Percentiles rank a stretch among this genome's conserved stretches.
Evolutionary conservation across 345 rosid genomes (phyloP).

Genomic region (Ailanthus altissimus): DNA sequence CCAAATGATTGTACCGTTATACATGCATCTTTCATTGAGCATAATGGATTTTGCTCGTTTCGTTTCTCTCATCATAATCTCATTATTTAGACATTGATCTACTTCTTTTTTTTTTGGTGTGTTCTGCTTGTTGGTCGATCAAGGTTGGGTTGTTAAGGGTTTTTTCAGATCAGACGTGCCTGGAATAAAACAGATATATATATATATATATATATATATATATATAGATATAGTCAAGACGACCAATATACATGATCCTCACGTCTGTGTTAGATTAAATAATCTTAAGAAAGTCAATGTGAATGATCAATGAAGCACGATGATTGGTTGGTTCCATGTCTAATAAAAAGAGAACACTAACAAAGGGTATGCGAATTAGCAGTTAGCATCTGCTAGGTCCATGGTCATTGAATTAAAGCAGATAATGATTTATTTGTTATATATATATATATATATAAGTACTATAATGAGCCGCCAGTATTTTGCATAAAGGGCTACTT

Average conservation of each 20-base stretch:
- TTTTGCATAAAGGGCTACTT: no score
- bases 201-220: no score
- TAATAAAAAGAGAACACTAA: neutral
- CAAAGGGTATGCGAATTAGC: neutral
- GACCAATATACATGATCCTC: neutral
- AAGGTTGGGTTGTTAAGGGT: neutral
- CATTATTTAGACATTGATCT: no score
- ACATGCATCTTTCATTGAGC: neutral
- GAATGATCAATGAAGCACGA: neutral
- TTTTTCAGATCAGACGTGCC: neutral
- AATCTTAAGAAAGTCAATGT: neutral
- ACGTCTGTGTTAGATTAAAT: neutral
- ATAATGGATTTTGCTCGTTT: neutral
- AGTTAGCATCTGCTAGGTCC: no score
- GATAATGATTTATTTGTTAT: no score
- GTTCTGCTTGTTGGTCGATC: neutral
- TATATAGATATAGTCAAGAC: neutral
- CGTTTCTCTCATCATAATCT: neutral
- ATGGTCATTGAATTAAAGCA: no score
- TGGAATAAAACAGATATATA: neutral
- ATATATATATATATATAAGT: no score
- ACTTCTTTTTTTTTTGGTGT: neutral
- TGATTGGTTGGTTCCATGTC: constrained; percentile 20
- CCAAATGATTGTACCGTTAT: neutral
- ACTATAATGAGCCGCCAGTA: no score